phyloP scores from a whole-genome alignment of 2,329 filamentous ascomycete species.

The Stachybotrys elegans region DNA sequence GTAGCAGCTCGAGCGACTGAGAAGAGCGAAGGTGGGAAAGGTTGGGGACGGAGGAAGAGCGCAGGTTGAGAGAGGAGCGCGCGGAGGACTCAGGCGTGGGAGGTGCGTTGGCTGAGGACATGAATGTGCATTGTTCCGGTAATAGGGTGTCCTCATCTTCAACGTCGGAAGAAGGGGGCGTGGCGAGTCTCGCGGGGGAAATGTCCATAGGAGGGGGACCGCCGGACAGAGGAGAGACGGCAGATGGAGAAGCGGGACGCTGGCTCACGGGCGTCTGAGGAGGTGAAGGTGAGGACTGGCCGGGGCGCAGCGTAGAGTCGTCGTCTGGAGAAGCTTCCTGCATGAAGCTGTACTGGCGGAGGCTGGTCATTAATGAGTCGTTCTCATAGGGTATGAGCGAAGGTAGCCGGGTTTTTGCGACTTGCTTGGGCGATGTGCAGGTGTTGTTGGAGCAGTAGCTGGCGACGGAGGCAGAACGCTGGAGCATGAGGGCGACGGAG shows the following conservation, averaged over 20 bases:
- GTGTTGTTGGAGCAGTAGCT: too few species aligned
- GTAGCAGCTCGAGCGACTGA: too few species aligned
- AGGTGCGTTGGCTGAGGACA: constrained; percentile 6
- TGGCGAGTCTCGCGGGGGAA: constrained; percentile 4
- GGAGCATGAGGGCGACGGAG: too few species aligned
- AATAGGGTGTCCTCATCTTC: constrained; percentile 15
- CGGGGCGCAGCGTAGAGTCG: too few species aligned
- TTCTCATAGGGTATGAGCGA: constrained; percentile 1
- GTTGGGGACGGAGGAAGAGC: constrained; percentile 18
- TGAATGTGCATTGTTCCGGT: background rate
- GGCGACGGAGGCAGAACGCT: too few species aligned
- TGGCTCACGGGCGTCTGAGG: too few species aligned
- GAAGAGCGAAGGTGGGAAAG: constrained; percentile 22
- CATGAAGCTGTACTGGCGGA: too few species aligned
- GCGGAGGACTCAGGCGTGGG: constrained; percentile 27
- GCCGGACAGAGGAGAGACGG: too few species aligned
- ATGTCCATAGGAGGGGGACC: background rate
- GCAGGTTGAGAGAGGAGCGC: constrained; percentile 25
- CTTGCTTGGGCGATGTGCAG: constrained; percentile 1
- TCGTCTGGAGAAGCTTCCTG: too few species aligned
- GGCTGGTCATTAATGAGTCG: constrained; percentile 16
- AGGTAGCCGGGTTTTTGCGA: background rate
- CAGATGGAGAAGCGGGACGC: too few species aligned
- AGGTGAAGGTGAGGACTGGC: too few species aligned
- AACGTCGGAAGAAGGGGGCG: constrained; percentile 24